Evolutionary conservation across 148 eudicot species (phyloP).

Genomic region (Diospyros kaki): DNA sequence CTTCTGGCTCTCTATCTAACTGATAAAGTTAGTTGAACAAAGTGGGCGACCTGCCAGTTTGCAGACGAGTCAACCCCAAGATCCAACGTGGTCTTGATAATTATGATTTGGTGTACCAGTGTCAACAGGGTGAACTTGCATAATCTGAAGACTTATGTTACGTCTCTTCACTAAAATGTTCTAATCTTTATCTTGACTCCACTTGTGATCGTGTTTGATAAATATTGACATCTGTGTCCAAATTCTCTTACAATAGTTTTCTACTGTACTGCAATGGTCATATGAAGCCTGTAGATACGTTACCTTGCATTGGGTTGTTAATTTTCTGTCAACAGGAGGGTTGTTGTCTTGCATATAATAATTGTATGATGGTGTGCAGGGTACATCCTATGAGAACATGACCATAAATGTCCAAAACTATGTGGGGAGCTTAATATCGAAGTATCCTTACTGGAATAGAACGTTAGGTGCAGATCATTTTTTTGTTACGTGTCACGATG

Average conservation of each 20-base stretch:
- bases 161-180: not conserved
- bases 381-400: constrained; percentile 92
- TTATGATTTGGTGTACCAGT: too few species aligned
- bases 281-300: not conserved
- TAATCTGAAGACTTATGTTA: not conserved
- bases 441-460: constrained; percentile 95
- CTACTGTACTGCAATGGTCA: not conserved
- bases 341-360: not conserved
- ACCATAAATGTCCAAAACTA: constrained; percentile 73
- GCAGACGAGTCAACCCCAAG: too few species aligned
- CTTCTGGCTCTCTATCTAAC: too few species aligned
- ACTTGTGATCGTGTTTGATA: not conserved
- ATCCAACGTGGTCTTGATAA: too few species aligned
- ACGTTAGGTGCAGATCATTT: constrained; percentile 96
- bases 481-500: constrained; percentile 95
- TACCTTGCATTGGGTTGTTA: not conserved
- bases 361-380: constrained; percentile 47
- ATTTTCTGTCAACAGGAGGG: not conserved
- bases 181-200: not conserved
- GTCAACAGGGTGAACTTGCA: not conserved
- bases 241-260: not conserved
- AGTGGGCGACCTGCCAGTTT: too few species aligned
- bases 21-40: too few species aligned
- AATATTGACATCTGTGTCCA: constrained; percentile 5
- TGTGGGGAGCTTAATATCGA: constrained; percentile 71